Percentiles rank a stretch among this genome's conserved stretches.
phyloP scores from a whole-genome alignment of 441 rosid species.

The Eutrema salsugineum region DNA sequence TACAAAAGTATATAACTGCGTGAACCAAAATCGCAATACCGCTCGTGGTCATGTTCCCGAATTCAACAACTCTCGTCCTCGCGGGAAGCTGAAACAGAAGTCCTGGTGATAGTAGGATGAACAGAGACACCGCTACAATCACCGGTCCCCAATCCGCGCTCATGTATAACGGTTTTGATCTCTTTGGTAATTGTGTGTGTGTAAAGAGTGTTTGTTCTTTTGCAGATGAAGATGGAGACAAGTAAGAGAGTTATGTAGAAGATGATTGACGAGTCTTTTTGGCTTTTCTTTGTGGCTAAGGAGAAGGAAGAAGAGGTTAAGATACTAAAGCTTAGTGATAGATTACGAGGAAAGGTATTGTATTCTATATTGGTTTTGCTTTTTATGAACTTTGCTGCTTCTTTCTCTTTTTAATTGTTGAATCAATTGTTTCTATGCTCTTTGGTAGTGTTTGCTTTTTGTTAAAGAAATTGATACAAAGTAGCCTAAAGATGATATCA shows the following conservation, averaged over 20 bases:
- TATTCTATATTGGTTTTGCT: conserved; percentile 29
- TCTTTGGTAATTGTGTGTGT: background rate
- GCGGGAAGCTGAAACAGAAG: conserved; percentile 81
- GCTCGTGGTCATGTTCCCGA: conserved; percentile 92
- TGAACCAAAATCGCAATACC: conserved; percentile 83
- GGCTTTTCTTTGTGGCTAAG: conserved; percentile 38
- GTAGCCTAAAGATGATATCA: conserved; percentile 8
- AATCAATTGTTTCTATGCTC: conserved; percentile 23
- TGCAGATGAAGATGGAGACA: conserved; percentile 20
- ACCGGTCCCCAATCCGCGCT: conserved; percentile 89
- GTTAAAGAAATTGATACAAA: conserved; percentile 20
- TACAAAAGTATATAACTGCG: conserved; percentile 72
- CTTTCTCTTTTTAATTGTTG: conserved; percentile 18
- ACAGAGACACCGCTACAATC: conserved; percentile 56
- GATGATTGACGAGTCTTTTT: conserved; percentile 17
- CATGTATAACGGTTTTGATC: conserved; percentile 31
- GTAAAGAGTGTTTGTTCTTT: conserved; percentile 5
- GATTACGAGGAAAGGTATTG: conserved; percentile 27
- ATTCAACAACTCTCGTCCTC: conserved; percentile 68
- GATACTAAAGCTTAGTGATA: conserved; percentile 22
- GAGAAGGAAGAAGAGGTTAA: conserved; percentile 9
- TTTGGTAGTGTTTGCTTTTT: conserved; percentile 29
- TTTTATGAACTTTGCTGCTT: conserved; percentile 11
- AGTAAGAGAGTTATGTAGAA: conserved; percentile 19
- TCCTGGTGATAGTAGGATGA: conserved; percentile 86